Evolutionary conservation across 2,329 filamentous ascomycete genomes (phyloP), one percentile per base, ranked within the genome.

Genomic region (Fusarium sp.): DNA sequence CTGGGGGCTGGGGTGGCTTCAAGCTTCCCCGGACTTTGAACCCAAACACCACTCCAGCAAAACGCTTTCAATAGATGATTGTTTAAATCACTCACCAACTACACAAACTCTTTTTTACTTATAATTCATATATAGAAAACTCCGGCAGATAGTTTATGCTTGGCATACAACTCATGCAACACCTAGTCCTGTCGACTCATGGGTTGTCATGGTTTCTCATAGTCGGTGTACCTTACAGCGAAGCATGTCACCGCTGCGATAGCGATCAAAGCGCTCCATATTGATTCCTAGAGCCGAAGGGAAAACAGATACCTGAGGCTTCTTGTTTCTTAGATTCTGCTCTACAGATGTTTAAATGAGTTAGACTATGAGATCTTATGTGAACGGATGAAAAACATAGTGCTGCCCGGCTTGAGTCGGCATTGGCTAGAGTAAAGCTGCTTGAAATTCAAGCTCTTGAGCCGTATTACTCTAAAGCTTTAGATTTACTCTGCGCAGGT

Each of bases 1-100:
- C 46, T 65, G 8, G 49, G 34, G 40, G 53, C 34, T 38, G 57
- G 20, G n/a, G 25, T 22, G 50, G 24, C 32, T n/a, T 53, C 24
- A 51, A 46, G 22, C 40, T 59, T 44, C 50, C 34, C 38, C 34
- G 7, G 50, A 43, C 30, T 53, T 43, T 43, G 11, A 42, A 29
- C 24, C 34, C 25, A 25, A 25, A 42, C n/a, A 53, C n/a, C n/a
- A 27, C 18, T 27, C 9, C 10, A n/a, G 22, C 24, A 18, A 40
- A 27, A 7, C 32, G n/a, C 14, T 32, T 34, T 52, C 9, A 42
- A n/a, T n/a, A 7, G 18, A 38, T 38, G 34, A 38, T 38, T 38
- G 18, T n/a, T 38, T 38, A 38, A n/a, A 38, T 38, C 18, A 38
- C 34, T 38, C 34, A n/a, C 34, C 34, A 38, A n/a, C 10, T 7